Conservation (phyloP, 352 stramenopile genomes). For the Pythium aristosporum region DNA sequence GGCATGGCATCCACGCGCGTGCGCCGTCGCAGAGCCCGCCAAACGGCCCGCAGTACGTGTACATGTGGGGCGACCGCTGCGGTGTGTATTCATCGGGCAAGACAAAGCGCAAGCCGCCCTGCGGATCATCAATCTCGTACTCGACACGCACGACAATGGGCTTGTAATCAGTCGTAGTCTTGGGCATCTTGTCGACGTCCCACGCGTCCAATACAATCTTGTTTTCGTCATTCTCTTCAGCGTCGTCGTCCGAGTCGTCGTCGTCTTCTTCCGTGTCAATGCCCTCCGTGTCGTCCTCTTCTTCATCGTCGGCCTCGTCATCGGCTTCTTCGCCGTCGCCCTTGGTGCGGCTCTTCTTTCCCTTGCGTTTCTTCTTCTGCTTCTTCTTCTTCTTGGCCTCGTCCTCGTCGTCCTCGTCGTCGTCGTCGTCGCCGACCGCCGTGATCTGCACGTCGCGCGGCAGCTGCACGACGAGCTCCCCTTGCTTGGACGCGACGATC, state of each 20-base stretch:
- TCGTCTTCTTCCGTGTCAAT: conserved; percentile 46
- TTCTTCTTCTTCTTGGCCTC: conserved; percentile 7
- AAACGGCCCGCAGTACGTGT: conserved; percentile 83
- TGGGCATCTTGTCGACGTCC: conserved; percentile 67
- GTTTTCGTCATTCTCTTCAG: conserved; percentile 40
- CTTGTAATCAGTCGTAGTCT: conserved; percentile 70
- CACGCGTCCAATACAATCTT: conserved; percentile 60
- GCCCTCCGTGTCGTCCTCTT: conserved; percentile 24
- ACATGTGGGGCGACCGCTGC: conserved; percentile 81
- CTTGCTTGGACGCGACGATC: conserved; percentile 82
- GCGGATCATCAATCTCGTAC: conserved; percentile 75
- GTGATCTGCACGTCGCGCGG: conserved; percentile 57
- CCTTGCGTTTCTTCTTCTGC: conserved; percentile 27
- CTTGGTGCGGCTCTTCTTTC: conserved; percentile 12
- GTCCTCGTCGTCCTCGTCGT: conserved; percentile 17
- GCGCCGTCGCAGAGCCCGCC: conserved; percentile 79
- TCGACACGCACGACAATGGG: conserved; percentile 70
- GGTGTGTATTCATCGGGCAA: conserved; percentile 69
- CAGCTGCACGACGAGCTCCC: conserved; percentile 78
- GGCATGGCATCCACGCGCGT: conserved; percentile 83
- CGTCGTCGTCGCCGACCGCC: conserved; percentile 33
- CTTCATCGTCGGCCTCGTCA: conserved; percentile 23
- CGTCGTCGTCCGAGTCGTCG: conserved; percentile 41
- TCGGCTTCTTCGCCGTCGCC: conserved; percentile 27
- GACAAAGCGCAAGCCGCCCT: conserved; percentile 66